Percentiles rank a stretch among this genome's conserved stretches.
Conservation (phyloP, 179 eudicot species). For the Spergularia azorica region DNA sequence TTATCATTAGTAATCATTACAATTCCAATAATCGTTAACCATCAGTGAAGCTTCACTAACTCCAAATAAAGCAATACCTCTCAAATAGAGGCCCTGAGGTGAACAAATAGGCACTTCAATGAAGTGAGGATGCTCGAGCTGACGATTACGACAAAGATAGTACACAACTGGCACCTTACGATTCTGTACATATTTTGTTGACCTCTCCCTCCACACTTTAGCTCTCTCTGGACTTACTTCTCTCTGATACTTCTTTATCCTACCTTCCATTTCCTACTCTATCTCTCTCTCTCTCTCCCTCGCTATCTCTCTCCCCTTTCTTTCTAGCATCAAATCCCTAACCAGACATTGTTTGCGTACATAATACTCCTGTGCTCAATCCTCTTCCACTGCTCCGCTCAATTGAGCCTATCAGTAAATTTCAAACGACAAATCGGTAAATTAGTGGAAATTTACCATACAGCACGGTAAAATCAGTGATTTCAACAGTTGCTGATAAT, state of each 20-base stretch:
- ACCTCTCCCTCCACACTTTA: constrained; percentile 88
- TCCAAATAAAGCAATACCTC: constrained; percentile 47
- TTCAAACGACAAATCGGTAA: too few species aligned
- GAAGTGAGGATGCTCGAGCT: constrained; percentile 94
- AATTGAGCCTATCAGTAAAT: neutral
- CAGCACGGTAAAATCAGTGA: neutral
- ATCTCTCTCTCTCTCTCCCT: neutral
- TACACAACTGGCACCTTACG: constrained; percentile 85
- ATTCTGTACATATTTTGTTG: constrained; percentile 70
- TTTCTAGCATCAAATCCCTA: constrained; percentile 25
- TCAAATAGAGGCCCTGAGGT: constrained; percentile 76
- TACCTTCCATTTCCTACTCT: constrained; percentile 53
- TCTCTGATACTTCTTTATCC: constrained; percentile 65
- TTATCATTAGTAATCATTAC: constrained; percentile 9
- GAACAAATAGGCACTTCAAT: constrained; percentile 75
- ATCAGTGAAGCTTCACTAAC: neutral
- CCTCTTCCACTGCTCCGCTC: constrained; percentile 6
- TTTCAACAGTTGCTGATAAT: neutral
- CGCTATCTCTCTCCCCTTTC: neutral
- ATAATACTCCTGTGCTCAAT: neutral
- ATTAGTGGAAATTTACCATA: neutral
- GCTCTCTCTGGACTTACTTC: constrained; percentile 92
- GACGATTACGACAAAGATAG: constrained; percentile 78
- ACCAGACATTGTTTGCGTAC: neutral
- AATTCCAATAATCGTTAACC: neutral